Evolutionary conservation across 1,139 yeast genomes (phyloP).

Genomic region (Diutina sp.): DNA sequence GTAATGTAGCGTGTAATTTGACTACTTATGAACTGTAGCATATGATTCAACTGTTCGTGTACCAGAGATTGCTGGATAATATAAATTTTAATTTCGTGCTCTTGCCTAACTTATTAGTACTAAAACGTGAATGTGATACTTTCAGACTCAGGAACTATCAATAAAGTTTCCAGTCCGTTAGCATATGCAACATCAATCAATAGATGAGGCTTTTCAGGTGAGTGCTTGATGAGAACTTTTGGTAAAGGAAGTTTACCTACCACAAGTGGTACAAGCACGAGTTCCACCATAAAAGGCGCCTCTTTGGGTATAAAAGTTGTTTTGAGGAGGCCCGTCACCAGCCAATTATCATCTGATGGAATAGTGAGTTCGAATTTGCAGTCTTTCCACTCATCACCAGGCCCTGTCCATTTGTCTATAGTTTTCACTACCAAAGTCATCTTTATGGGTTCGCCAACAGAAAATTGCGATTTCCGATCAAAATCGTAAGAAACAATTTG

Average conservation of each 20-base stretch:
- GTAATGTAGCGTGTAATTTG: neutral
- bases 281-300: slow-evolving; percentile 28
- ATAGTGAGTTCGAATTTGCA: slow-evolving; percentile 16
- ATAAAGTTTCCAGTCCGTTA: slow-evolving; percentile 55
- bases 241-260: slow-evolving; percentile 70
- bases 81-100: no score
- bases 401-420: slow-evolving; percentile 27
- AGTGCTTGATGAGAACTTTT: slow-evolving; percentile 33
- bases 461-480: slow-evolving; percentile 25
- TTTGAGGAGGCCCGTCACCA: slow-evolving; percentile 48
- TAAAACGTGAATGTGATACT: slow-evolving; percentile 48
- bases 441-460: slow-evolving; percentile 53
- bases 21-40: no score
- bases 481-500: slow-evolving; percentile 36
- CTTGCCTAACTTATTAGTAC: neutral
- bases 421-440: slow-evolving; percentile 33
- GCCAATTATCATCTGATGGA: slow-evolving; percentile 43
- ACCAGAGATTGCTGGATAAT: no score
- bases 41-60: no score
- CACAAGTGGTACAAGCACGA: slow-evolving; percentile 58
- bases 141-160: slow-evolving; percentile 64
- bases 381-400: slow-evolving; percentile 5
- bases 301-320: slow-evolving; percentile 6
- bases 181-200: slow-evolving; percentile 50
- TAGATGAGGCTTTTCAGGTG: slow-evolving; percentile 7